phyloP scores from a whole-genome alignment of 768 basidiomycete genomes.

The Suillus ampliporus region DNA sequence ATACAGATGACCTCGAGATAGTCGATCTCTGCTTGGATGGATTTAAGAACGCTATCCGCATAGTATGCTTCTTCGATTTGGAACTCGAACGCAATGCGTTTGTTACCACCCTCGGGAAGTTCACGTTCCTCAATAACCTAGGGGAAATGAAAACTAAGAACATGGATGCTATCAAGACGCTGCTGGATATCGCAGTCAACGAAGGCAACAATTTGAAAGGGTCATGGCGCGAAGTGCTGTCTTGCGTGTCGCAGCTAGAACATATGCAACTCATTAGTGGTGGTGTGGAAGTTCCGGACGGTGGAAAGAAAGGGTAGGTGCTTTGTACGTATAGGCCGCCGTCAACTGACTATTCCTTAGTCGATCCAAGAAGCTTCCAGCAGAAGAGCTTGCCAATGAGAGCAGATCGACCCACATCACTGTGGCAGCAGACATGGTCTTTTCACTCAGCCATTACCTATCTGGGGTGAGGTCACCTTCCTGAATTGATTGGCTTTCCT shows the following conservation, averaged over 20 bases:
- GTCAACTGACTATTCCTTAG: conserved; percentile 28
- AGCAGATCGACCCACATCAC: conserved; percentile 98
- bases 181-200: conserved; percentile 93
- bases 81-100: conserved; percentile 99
- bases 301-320: conserved; percentile 79
- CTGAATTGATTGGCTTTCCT: background rate
- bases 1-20: conserved; percentile 91
- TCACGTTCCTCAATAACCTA: conserved; percentile 96
- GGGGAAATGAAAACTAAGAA: conserved; percentile 99
- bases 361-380: conserved; percentile 65
- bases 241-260: conserved; percentile 97
- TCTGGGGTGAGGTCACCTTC: conserved; percentile 75
- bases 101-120: conserved; percentile 94
- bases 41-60: conserved; percentile 95
- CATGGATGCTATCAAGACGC: conserved; percentile 97
- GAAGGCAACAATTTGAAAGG: conserved; percentile 96
- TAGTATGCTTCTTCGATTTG: conserved; percentile 96
- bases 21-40: conserved; percentile 94
- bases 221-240: conserved; percentile 95
- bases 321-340: background rate
- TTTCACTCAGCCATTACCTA: conserved; percentile 92
- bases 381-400: conserved; percentile 95
- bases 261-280: conserved; percentile 97
- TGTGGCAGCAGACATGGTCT: conserved; percentile 99
- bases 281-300: conserved; percentile 84